Evolutionary conservation across 192 early-diverging fungal species (phyloP).

Genomic region (Haplosporangium gracile): DNA sequence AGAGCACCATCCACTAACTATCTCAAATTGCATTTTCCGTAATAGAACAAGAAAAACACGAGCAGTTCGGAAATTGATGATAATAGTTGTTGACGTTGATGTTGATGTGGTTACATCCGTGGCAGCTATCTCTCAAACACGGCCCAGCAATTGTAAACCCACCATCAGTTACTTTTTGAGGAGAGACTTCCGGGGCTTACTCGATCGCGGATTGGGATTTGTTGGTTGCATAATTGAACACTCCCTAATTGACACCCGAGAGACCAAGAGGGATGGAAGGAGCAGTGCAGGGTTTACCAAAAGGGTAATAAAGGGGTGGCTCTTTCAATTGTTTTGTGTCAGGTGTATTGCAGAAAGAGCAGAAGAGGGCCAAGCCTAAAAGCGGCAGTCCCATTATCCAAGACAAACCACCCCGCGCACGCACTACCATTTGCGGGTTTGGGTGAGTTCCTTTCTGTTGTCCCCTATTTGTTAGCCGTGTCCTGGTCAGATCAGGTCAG

Average conservation of each 20-base stretch:
- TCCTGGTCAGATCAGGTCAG: not conserved
- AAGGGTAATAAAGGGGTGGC: not conserved
- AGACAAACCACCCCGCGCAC: not conserved
- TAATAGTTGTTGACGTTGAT: too few relatives aligned
- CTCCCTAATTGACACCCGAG: not conserved
- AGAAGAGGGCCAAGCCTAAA: not conserved
- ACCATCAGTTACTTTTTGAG: not conserved
- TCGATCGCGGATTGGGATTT: not conserved
- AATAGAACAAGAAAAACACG: too few relatives aligned
- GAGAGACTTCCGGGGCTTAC: conserved; percentile 2
- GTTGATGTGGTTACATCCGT: not conserved
- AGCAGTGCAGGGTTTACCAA: not conserved
- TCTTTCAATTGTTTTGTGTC: not conserved
- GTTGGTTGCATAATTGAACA: not conserved
- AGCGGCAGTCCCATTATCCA: not conserved
- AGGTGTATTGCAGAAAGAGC: not conserved
- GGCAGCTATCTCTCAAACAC: conserved; percentile 2
- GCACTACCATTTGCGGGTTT: not conserved
- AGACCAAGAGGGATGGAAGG: not conserved
- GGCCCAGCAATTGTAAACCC: not conserved
- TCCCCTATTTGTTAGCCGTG: not conserved
- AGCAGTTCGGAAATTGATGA: too few relatives aligned
- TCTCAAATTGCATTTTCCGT: too few relatives aligned
- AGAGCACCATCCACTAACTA: too few relatives aligned
- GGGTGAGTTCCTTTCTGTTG: not conserved